A percentile compares a stretch with the other conserved stretches of the same genome.
These are phyloP conservation scores for Melanopsichium pennsylvanicum DNA, from an alignment of 1,284 basidiomycete species.

Conservation along the genomic window DNA sequence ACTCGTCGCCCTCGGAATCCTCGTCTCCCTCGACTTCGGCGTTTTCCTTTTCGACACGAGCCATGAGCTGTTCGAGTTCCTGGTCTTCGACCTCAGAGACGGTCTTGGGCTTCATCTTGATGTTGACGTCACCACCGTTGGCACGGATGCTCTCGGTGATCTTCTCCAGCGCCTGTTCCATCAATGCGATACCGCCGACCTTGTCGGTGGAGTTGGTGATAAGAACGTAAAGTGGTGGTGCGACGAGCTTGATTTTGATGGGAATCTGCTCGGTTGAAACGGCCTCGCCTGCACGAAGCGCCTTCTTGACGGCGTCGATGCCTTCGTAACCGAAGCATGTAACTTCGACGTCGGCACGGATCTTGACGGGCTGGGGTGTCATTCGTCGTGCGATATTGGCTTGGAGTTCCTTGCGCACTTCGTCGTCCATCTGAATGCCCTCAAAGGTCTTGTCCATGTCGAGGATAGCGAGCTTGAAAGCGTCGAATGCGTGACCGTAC, in stretches of 20 bases:
- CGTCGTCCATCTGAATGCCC: conserved; percentile 72
- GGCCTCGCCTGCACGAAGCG: conserved; percentile 84
- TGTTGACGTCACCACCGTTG: conserved; percentile 76
- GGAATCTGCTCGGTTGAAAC: conserved; percentile 89
- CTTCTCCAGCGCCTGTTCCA: conserved; percentile 90
- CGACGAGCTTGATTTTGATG: conserved; percentile 96
- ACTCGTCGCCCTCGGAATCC: conserved; percentile 51
- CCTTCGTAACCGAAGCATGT: conserved; percentile 96
- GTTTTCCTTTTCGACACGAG: conserved; percentile 65
- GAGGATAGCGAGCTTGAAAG: conserved; percentile 95
- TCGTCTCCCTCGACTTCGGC: conserved; percentile 66
- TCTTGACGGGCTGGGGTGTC: conserved; percentile 97
- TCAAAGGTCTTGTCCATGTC: conserved; percentile 78
- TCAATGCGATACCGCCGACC: conserved; percentile 86
- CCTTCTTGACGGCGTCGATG: conserved; percentile 97
- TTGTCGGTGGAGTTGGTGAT: conserved; percentile 97
- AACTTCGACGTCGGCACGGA: conserved; percentile 95
- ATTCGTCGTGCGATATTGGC: conserved; percentile 91
- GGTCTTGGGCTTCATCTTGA: conserved; percentile 86
- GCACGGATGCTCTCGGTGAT: conserved; percentile 88
- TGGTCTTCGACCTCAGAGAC: conserved; percentile 65
- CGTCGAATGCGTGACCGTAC: conserved; percentile 96
- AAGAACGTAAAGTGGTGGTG: conserved; percentile 93
- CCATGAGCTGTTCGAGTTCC: conserved; percentile 66
- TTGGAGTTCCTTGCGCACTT: conserved; percentile 77